These are phyloP conservation scores for Falciphora oryzae DNA, from an alignment of 2,329 filamentous ascomycete species.

Conservation along the genomic window DNA sequence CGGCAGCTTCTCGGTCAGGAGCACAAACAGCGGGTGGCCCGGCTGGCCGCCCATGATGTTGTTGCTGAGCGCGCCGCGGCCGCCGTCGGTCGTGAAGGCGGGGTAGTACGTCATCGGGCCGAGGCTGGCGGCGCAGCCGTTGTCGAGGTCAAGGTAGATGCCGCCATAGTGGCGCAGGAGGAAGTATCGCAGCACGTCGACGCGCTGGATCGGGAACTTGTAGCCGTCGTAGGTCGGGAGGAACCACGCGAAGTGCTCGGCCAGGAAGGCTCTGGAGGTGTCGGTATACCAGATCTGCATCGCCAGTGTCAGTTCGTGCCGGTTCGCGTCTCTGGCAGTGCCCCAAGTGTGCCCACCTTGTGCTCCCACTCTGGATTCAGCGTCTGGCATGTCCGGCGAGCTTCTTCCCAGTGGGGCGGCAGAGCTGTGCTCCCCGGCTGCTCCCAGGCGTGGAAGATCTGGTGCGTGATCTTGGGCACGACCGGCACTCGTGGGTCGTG, in stretches of 20 bases:
- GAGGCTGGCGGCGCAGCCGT: constrained; percentile 60
- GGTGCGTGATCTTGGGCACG: constrained; percentile 26
- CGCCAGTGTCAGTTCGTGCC: not conserved
- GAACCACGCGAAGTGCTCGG: constrained; percentile 71
- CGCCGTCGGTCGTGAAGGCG: constrained; percentile 54
- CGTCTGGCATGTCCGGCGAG: constrained; percentile 20
- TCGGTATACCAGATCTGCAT: constrained; percentile 69
- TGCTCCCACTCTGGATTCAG: constrained; percentile 23
- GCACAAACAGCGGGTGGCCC: constrained; percentile 64
- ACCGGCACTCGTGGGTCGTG: constrained; percentile 11
- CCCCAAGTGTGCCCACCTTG: constrained; percentile 16
- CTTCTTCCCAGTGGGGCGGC: constrained; percentile 21
- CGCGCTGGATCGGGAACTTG: constrained; percentile 68
- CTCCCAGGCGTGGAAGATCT: constrained; percentile 25
- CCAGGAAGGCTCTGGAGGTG: constrained; percentile 64
- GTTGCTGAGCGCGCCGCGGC: constrained; percentile 38
- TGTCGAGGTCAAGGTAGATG: constrained; percentile 75
- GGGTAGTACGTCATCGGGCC: constrained; percentile 61
- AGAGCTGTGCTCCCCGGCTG: constrained; percentile 18
- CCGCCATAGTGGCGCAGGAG: constrained; percentile 71
- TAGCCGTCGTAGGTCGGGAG: constrained; percentile 69
- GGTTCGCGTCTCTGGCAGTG: not conserved
- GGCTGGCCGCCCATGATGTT: constrained; percentile 65
- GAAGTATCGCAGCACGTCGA: constrained; percentile 76
- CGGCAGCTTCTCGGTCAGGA: constrained; percentile 57